A percentile compares a stretch with the other conserved stretches of the same genome.
Conservation (phyloP, 2,329 filamentous ascomycete species). For the Neofusicoccum sp. region DNA sequence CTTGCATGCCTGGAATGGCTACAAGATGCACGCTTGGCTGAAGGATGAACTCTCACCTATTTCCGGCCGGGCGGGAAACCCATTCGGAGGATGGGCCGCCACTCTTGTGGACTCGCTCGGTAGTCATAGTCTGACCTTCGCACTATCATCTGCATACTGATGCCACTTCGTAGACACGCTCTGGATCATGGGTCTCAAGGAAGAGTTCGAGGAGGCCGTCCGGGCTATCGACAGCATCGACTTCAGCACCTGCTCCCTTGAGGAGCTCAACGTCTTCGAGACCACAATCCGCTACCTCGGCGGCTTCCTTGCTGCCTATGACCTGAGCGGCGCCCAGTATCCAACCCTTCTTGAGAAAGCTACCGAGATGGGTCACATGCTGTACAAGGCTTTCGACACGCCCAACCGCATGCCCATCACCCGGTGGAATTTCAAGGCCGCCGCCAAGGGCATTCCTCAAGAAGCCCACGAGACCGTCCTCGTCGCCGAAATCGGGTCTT, state of each 20-base stretch:
- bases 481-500: slow-evolving; percentile 47
- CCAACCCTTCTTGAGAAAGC: slow-evolving; percentile 36
- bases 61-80: slow-evolving; percentile 36
- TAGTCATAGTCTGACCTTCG: not conserved
- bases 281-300: slow-evolving; percentile 47
- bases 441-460: slow-evolving; percentile 32
- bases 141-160: not conserved
- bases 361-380: slow-evolving; percentile 41
- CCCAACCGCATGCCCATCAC: slow-evolving; percentile 45
- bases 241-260: slow-evolving; percentile 39
- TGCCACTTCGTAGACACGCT: slow-evolving; percentile 40
- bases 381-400: slow-evolving; percentile 50
- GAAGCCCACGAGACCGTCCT: slow-evolving; percentile 41
- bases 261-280: slow-evolving; percentile 51
- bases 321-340: slow-evolving; percentile 33
- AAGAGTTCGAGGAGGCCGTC: slow-evolving; percentile 49
- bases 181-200: slow-evolving; percentile 50
- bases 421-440: slow-evolving; percentile 37
- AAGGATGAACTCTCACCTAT: slow-evolving; percentile 48
- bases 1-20: slow-evolving; percentile 43
- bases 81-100: slow-evolving; percentile 50
- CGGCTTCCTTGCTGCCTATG: slow-evolving; percentile 38
- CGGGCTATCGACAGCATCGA: slow-evolving; percentile 45
- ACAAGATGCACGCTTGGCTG: slow-evolving; percentile 45
- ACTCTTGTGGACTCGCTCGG: slow-evolving; percentile 43